Evolutionary conservation across 352 stramenopile genomes (phyloP).

Genomic region (Pythium plurisporium): DNA sequence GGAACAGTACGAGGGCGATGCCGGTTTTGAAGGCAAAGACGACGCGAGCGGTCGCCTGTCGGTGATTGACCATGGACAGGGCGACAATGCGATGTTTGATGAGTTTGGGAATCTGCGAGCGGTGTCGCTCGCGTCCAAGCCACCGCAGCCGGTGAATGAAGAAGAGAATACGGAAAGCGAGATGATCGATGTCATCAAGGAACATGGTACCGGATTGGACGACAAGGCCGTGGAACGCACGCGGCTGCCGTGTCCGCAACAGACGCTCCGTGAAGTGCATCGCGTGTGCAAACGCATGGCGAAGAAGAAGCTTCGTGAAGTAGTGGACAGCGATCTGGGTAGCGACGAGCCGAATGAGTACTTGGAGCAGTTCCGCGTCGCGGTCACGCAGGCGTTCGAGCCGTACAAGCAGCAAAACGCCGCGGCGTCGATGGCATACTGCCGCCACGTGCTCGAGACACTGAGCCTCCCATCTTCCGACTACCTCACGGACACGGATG

Average conservation of each 20-base stretch:
- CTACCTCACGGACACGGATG: slow-evolving; percentile 31
- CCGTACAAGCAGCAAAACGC: slow-evolving; percentile 73
- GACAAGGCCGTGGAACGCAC: slow-evolving; percentile 42
- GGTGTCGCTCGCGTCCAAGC: slow-evolving; percentile 24
- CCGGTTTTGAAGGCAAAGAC: slow-evolving; percentile 5
- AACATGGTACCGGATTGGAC: slow-evolving; percentile 32
- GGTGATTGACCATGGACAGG: slow-evolving; percentile 51
- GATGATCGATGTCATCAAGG: slow-evolving; percentile 70
- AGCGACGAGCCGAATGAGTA: slow-evolving; percentile 61
- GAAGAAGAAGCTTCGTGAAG: slow-evolving; percentile 68
- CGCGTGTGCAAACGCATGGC: slow-evolving; percentile 64
- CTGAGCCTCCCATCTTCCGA: slow-evolving; percentile 34
- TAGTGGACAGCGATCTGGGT: slow-evolving; percentile 63
- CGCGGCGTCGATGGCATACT: slow-evolving; percentile 81
- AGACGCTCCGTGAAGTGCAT: slow-evolving; percentile 56
- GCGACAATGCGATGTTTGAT: slow-evolving; percentile 68
- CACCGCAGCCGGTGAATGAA: slow-evolving; percentile 23
- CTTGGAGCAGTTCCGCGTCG: slow-evolving; percentile 53
- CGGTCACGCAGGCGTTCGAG: slow-evolving; percentile 40
- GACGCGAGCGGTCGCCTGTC: slow-evolving; percentile 26
- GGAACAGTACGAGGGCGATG: slow-evolving; percentile 57
- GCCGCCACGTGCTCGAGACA: slow-evolving; percentile 51
- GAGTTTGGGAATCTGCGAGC: slow-evolving; percentile 64
- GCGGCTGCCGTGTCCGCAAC: slow-evolving; percentile 58
- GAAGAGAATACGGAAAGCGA: slow-evolving; percentile 41